Percentiles rank a stretch among this genome's conserved stretches.
Evolutionary conservation across 164 flowering plant species (phyloP).

Genomic region (Akebia trifoliata): DNA sequence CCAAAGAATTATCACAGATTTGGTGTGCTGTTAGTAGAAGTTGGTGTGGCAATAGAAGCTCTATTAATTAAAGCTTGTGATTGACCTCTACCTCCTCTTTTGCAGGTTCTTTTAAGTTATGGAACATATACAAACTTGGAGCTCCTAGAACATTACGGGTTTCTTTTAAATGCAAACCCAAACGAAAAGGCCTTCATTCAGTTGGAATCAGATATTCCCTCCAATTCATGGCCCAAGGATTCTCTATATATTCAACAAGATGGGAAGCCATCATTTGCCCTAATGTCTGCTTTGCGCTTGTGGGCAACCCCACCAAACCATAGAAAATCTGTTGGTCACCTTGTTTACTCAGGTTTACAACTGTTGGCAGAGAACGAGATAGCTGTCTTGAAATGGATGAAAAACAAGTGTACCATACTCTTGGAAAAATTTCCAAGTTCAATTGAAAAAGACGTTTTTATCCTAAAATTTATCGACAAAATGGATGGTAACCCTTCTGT

Average conservation of each 20-base stretch:
- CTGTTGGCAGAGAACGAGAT: slow-evolving; percentile 68
- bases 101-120: slow-evolving; percentile 85
- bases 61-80: too few relatives aligned
- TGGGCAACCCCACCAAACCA: slow-evolving; percentile 59
- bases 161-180: slow-evolving; percentile 61
- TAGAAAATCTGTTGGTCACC: slow-evolving; percentile 55
- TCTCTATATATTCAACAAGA: slow-evolving; percentile 56
- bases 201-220: slow-evolving; percentile 43
- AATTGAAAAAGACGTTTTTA: slow-evolving; percentile 44
- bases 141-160: slow-evolving; percentile 96
- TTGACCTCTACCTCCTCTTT: too few relatives aligned
- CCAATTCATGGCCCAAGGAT: slow-evolving; percentile 59
- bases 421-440: slow-evolving; percentile 54
- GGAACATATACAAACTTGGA: slow-evolving; percentile 90
- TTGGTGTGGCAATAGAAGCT: too few relatives aligned
- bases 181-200: slow-evolving; percentile 72
- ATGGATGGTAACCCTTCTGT: slow-evolving; percentile 20
- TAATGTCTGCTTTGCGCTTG: slow-evolving; percentile 66
- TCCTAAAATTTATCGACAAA: slow-evolving; percentile 38
- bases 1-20: too few relatives aligned
- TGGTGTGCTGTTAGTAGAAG: too few relatives aligned
- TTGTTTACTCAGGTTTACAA: slow-evolving; percentile 66
- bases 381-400: slow-evolving; percentile 49
- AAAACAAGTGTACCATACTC: slow-evolving; percentile 33
- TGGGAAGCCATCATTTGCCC: slow-evolving; percentile 83